These are phyloP conservation scores for Epichloe uncinata DNA, from an alignment of 2,329 filamentous ascomycete species.

Conservation along the genomic window DNA sequence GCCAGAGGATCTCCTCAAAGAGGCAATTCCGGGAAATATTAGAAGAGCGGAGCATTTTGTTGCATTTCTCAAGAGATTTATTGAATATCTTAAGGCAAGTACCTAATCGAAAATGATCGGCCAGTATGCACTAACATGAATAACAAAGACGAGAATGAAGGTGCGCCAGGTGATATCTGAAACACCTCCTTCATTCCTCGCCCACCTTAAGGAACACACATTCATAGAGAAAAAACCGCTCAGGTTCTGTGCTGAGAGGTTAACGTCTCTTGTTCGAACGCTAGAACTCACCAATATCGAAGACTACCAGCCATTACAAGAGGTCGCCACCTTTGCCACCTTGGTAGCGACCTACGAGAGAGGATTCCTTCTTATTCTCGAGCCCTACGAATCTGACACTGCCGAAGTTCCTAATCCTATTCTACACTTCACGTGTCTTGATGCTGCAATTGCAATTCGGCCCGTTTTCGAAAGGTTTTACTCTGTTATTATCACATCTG, in stretches of 20 bases:
- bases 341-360: conserved; percentile 94
- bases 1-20: conserved; percentile 85
- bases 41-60: conserved; percentile 91
- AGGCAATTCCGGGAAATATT: conserved; percentile 94
- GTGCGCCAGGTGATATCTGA: conserved; percentile 95
- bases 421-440: conserved; percentile 92
- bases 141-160: conserved; percentile 76
- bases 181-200: conserved; percentile 84
- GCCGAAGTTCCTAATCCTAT: conserved; percentile 93
- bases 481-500: conserved; percentile 96
- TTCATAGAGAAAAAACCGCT: conserved; percentile 96
- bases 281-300: conserved; percentile 95
- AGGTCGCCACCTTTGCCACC: conserved; percentile 95
- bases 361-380: conserved; percentile 89
- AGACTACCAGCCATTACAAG: conserved; percentile 91
- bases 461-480: conserved; percentile 96
- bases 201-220: conserved; percentile 86
- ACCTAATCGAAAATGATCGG: not conserved
- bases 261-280: conserved; percentile 88
- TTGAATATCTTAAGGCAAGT: conserved; percentile 76
- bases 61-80: conserved; percentile 87
- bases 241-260: conserved; percentile 83
- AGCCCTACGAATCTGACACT: conserved; percentile 90
- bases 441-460: conserved; percentile 95
- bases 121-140: not conserved